Evolutionary conservation across 2,329 filamentous ascomycete species (phyloP).

Genomic region (Ophiostoma perfectum): DNA sequence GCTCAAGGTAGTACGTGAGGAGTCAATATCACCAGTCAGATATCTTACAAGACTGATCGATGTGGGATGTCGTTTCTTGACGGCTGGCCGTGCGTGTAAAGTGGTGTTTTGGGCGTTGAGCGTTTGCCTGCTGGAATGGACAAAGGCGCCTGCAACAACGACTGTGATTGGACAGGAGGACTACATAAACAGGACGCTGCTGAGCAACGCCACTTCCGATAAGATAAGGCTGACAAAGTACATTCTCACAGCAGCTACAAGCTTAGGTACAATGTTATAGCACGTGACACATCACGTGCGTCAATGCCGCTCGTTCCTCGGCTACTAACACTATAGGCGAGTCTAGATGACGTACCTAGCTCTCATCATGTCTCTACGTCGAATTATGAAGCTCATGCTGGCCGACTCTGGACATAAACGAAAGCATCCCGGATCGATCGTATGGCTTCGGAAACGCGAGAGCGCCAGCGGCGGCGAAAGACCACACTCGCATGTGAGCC

Average conservation of each 20-base stretch:
- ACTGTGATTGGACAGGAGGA: conserved; percentile 15
- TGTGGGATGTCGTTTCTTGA: not conserved
- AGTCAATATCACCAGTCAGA: not conserved
- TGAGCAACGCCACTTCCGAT: conserved; percentile 21
- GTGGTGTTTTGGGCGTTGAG: conserved; percentile 19
- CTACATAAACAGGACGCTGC: conserved; percentile 23
- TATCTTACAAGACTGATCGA: not conserved
- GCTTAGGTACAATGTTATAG: too few relatives aligned
- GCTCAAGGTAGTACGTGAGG: not conserved
- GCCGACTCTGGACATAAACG: too few relatives aligned
- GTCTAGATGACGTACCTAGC: not conserved
- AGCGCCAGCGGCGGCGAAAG: conserved; percentile 24
- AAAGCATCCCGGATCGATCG: too few relatives aligned
- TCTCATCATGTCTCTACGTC: not conserved
- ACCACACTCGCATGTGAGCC: conserved; percentile 40
- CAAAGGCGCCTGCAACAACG: not conserved
- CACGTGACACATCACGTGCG: not conserved
- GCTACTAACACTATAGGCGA: not conserved
- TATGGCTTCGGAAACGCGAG: not conserved
- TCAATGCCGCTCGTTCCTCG: not conserved
- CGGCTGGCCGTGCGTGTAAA: conserved; percentile 19
- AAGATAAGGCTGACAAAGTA: conserved; percentile 12
- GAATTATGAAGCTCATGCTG: too few relatives aligned
- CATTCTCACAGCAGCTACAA: not conserved
- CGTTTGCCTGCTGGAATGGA: conserved; percentile 12